These are phyloP conservation scores for Oryza coarctata DNA, from an alignment of 176 grass and related monocot genomes.

Conservation along the genomic window DNA sequence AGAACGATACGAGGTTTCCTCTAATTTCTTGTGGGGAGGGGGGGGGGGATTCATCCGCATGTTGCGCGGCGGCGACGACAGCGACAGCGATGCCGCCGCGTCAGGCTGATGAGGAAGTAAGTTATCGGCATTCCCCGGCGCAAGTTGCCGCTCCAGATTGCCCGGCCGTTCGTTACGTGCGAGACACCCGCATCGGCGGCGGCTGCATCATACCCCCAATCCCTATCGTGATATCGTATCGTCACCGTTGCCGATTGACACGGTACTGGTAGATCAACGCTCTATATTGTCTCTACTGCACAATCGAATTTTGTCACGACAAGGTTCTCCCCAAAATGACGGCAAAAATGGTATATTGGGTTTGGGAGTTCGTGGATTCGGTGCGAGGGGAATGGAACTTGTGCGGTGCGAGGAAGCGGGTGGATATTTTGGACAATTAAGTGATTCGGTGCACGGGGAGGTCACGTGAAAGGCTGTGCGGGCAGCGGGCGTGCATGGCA, in stretches of 20 bases:
- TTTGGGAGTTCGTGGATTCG: not conserved
- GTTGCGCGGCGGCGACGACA: not conserved
- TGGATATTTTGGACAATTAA: not conserved
- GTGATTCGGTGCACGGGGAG: constrained; percentile 15
- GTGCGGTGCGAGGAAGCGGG: constrained; percentile 7
- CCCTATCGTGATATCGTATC: no score
- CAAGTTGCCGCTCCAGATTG: not conserved
- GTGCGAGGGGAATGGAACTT: not conserved
- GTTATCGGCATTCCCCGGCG: not conserved
- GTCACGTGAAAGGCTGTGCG: not conserved
- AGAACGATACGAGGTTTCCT: constrained; percentile 14
- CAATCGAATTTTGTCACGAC: not conserved
- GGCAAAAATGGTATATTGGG: not conserved
- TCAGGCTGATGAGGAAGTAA: not conserved
- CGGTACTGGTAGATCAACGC: not conserved
- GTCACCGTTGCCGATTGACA: no score
- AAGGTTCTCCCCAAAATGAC: not conserved
- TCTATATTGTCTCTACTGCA: not conserved
- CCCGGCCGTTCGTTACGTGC: not conserved
- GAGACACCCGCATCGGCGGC: not conserved
- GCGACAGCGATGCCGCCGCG: not conserved
- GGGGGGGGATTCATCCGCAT: not conserved
- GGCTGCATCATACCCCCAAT: not conserved
- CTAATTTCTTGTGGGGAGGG: no score
- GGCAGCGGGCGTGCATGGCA: not conserved